Evolutionary conservation across 768 basidiomycete genomes (phyloP), one percentile per base, ranked within the genome.

Genomic region (Rhizopogon rudus): DNA sequence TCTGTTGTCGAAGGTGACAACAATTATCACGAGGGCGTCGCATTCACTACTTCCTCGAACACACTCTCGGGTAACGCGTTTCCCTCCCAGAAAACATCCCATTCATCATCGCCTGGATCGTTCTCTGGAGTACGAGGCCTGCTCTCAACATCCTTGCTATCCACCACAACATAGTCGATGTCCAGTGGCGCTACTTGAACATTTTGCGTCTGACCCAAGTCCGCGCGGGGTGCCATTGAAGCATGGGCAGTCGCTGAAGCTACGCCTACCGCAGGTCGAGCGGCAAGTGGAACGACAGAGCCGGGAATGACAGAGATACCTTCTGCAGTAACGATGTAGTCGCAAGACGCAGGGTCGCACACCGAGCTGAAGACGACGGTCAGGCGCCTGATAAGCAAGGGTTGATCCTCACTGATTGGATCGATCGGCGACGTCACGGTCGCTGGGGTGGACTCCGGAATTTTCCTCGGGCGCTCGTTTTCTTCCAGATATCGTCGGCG

Each of bases 291-390:
- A 43, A 61, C 40, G 20, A 58, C 59, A 43, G 65, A 70, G 41
- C 63, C 65, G 10, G 65, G 61, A 59, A 70, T 56, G 40, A 61
- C 57, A 29, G 67, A 65, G 28, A 94, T 72, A 7, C 92, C 93
- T 20, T 75, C 70, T 14, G 74, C 63, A 5, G 84, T 80, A 48
- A 97, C 77, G 55, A 92, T 75, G 59, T 87, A 96, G 66, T 97
- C 92, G 54, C 90, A 67, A 12, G 84, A 86, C 16, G 71, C 73
- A 1, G 86, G 79, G 0, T 73, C 62, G 0, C 71, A 71, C 13
- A 87, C 77, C 9, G 83, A 83, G 59, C 84, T 90, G 72, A 93
- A 97, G 8, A 97, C 75, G 50, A 95, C 75, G 54, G 83, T 84
- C 53, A 94, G 69, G 40, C 87, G 80, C 40, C 94, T 81, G 52